Evolutionary conservation across 108 stramenopile genomes (phyloP), one percentile per base, ranked within the genome.

Genomic region (Phaeodactylum tricornutum): DNA sequence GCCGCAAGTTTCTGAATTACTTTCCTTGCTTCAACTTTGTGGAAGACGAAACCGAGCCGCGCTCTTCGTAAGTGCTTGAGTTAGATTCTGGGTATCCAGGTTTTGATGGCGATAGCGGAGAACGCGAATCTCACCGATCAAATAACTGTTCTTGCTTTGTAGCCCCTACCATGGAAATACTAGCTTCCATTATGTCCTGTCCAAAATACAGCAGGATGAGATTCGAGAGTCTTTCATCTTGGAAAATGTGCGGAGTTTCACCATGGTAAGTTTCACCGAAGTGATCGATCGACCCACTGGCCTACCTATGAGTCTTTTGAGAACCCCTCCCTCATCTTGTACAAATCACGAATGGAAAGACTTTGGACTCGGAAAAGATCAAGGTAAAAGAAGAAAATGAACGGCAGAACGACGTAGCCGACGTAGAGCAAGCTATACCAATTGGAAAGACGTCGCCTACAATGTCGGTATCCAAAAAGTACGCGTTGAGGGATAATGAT

Each of bases 201-300:
- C 44, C 29, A 19, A 15, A 29, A 55, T 35, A 4, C 67, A 69
- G 59, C 61, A 69, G 29, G 67, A 62, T 32, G 61, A 62, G 24
- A 69, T 69, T 42, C 50, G 61, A 24, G 44, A 69, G 23, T 48
- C 54, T 25, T 57, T 47, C 27, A 28, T 67, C 17, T 16, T 34
- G 29, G 33, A 25, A 14, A 20, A 45, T 21, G 20, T 67, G 53
- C 30, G 53, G 33, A n/a, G 38, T 27, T 53, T 56, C 48, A 45
- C 59, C 16, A 42, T 58, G 39, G 66, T 67, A 43, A 12, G 66
- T 60, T 41, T 40, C 33, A 11, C 12, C 11, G 33, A 11, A 8
- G 12, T 34, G 33, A 34, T 11, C 33, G 8, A 12, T 8, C 12
- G 11, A 11, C 33, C 12, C 33, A 34, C 33, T 47, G 49, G 32